phyloP scores from a whole-genome alignment of 75 land plant species.

The Gnetum montanum region DNA sequence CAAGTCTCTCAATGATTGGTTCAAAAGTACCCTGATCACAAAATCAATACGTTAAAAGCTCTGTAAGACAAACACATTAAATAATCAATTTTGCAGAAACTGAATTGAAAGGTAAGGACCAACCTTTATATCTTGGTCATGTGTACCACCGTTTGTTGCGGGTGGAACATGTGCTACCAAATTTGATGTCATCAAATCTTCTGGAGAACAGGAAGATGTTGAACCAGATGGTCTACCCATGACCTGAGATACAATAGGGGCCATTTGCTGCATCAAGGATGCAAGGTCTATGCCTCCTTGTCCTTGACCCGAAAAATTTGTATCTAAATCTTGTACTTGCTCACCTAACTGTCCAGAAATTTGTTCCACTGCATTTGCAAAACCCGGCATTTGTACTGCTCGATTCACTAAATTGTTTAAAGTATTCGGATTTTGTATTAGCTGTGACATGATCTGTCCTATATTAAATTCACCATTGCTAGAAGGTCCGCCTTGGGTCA shows the following conservation, averaged over 20 bases:
- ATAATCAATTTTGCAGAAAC: no score
- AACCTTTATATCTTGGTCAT: no score
- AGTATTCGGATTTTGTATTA: constrained; percentile 28
- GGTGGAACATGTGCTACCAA: no score
- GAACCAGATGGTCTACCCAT: constrained; percentile 20
- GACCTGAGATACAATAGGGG: constrained; percentile 78
- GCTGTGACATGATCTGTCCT: constrained; percentile 31
- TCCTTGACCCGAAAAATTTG: constrained; percentile 28
- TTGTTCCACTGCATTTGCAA: constrained; percentile 49
- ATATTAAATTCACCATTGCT: constrained; percentile 16
- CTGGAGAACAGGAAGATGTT: background rate
- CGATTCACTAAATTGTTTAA: constrained; percentile 57
- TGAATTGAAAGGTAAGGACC: no score
- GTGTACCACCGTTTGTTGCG: no score
- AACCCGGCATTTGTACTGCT: constrained; percentile 48
- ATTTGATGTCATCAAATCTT: no score
- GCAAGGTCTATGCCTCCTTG: constrained; percentile 63
- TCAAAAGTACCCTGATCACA: constrained; percentile 28
- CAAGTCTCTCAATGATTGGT: constrained; percentile 21
- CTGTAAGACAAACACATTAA: no score
- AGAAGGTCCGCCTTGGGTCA: constrained; percentile 7
- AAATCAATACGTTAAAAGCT: background rate
- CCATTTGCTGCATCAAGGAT: constrained; percentile 73
- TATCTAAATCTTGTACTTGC: constrained; percentile 21
- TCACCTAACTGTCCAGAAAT: constrained; percentile 55